Evolutionary conservation across 352 stramenopile species (phyloP).

Genomic region (Globisporangium iwayamae): DNA sequence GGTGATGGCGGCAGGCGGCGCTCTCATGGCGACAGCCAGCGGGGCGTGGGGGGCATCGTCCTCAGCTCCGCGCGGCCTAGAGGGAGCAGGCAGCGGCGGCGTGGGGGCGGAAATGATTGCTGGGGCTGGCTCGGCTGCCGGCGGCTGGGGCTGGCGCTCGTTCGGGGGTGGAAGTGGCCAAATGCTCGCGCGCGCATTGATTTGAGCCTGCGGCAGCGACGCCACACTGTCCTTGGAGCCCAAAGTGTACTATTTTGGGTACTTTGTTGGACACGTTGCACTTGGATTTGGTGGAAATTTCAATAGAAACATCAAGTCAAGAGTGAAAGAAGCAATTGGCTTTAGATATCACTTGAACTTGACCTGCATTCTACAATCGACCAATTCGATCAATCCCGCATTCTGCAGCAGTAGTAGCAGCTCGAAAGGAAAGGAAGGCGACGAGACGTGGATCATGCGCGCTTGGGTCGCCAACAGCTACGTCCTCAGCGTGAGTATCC

Average conservation of each 20-base stretch:
- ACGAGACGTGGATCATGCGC: background rate
- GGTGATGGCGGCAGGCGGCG: background rate
- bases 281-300: background rate
- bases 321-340: background rate
- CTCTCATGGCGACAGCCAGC: conserved; percentile 5
- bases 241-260: background rate
- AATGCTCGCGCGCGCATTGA: background rate
- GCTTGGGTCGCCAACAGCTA: conserved; percentile 35
- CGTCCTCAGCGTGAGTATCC: conserved; percentile 42
- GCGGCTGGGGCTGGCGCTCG: conserved; percentile 5
- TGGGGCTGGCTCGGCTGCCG: conserved; percentile 5
- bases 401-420: background rate
- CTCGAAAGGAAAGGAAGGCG: background rate
- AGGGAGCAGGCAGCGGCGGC: conserved; percentile 11
- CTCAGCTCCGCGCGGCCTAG: conserved; percentile 15
- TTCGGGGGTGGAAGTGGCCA: conserved; percentile 1
- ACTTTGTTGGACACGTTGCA: background rate
- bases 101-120: conserved; percentile 11
- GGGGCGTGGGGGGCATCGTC: conserved; percentile 13
- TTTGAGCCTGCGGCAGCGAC: background rate
- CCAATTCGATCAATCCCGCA: background rate
- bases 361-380: background rate
- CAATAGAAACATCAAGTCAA: background rate
- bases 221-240: background rate
- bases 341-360: background rate